Base-by-base conservation (phyloP, 306 rosid genomes). In the Albizia julibrissin region DNA sequence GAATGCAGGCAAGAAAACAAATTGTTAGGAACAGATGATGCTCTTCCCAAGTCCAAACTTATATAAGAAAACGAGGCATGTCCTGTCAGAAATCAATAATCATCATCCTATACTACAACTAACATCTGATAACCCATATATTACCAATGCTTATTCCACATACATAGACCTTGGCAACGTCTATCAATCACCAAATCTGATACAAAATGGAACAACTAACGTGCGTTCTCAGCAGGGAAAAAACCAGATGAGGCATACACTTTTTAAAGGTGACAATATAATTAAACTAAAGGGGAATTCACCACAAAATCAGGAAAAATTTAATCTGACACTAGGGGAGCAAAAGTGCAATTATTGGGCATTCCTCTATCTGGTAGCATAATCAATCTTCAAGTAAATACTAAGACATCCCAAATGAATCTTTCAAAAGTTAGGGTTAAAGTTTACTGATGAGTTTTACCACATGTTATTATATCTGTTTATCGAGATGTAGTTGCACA, bases 361-460 rank as follows among this genome's bases (percentile, higher is more conserved):
- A 68, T 70, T 69, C 78, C 82, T 78, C 78, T 71, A 79, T 82
- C 75, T 13, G 43, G 39, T 4, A 19, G 43, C 59, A 79, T 72
- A 84, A 65, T 71, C 43, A 82, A 75, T 66, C 56, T n/a, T 54
- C 24, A 47, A n/a, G 46, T 52, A 62, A 37, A 67, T 70, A 40
- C 76, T 26, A 56, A 69, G 34, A 42, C 43, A 75, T 44, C 75
- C 61, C 16, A 47, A 27, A 21, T 50, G 15, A 81, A 39, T 67
- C 37, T 81, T n/a, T 34, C 44, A 49, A 26, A 74, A 78, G 66
- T 77, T 69, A 59, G 70, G 65, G 42, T 81, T 69, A 72, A 75
- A 71, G 21, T 81, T 54, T 22, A 5, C 70, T 42, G 43, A 54
- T 10, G 67, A 34, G 12, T 10, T 82, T 18, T 71, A 79, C 54